These are phyloP conservation scores for Boletus sp. DNA, from an alignment of 1,284 basidiomycete genomes.

Conservation along the genomic window DNA sequence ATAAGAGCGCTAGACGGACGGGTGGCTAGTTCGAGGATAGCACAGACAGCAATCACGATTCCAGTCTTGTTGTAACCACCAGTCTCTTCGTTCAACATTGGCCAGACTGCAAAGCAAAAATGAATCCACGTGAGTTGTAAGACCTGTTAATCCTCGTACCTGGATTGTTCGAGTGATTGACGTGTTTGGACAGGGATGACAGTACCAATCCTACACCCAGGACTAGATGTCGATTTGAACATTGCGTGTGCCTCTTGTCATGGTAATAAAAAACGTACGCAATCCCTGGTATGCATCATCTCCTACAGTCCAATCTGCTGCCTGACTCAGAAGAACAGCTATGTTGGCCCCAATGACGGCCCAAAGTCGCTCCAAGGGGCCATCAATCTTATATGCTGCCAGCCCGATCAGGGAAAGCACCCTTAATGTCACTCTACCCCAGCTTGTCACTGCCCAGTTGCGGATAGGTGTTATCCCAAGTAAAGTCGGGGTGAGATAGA, in stretches of 20 bases:
- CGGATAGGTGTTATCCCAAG: conserved; percentile 49
- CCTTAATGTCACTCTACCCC: conserved; percentile 50
- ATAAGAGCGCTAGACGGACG: conserved; percentile 31
- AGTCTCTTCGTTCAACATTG: conserved; percentile 64
- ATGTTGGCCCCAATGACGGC: conserved; percentile 57
- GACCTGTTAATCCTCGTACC: conserved; percentile 37
- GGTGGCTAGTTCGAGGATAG: conserved; percentile 48
- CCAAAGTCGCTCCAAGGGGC: conserved; percentile 56
- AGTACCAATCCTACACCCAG: conserved; percentile 66
- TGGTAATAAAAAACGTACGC: conserved; percentile 42
- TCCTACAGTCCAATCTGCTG: conserved; percentile 54
- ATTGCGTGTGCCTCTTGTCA: not conserved
- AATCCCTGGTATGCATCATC: conserved; percentile 54
- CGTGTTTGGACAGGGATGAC: conserved; percentile 73
- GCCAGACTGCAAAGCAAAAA: conserved; percentile 61
- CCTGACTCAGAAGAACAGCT: conserved; percentile 50
- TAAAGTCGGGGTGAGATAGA: conserved; percentile 65
- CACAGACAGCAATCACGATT: conserved; percentile 50
- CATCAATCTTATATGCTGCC: conserved; percentile 55
- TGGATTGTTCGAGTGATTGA: conserved; percentile 81
- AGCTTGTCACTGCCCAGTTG: conserved; percentile 45
- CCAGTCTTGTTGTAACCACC: conserved; percentile 76
- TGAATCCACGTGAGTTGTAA: not conserved
- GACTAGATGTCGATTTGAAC: conserved; percentile 42
- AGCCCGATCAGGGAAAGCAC: conserved; percentile 58